Conservation (phyloP, 2,329 filamentous ascomycete species). For the Aspergillus sp. region DNA sequence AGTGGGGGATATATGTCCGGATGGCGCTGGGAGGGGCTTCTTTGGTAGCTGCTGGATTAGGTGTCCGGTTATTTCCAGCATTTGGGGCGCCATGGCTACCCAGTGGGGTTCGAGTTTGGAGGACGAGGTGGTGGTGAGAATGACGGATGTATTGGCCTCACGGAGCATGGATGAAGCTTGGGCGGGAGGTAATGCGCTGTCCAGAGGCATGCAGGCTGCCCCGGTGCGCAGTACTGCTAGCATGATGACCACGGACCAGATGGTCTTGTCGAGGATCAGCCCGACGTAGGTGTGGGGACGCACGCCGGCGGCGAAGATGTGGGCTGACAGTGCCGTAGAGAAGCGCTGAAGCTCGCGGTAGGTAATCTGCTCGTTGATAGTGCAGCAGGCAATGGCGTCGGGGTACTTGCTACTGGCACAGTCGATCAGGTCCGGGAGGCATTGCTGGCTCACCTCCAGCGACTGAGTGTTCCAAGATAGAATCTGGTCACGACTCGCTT, state of each 20-base stretch:
- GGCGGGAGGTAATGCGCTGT: neutral
- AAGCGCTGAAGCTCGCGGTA: neutral
- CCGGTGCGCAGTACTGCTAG: slow-evolving; percentile 16
- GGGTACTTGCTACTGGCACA: too few relatives aligned
- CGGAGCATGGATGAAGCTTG: neutral
- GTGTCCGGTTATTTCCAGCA: neutral
- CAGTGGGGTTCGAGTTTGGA: neutral
- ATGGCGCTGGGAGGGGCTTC: too few relatives aligned
- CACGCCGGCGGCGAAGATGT: neutral
- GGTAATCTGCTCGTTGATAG: neutral
- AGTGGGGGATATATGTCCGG: neutral
- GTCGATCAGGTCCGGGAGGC: too few relatives aligned
- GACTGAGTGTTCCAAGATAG: too few relatives aligned
- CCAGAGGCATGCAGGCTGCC: slow-evolving; percentile 4
- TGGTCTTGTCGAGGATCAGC: slow-evolving; percentile 15
- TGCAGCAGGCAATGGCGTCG: too few relatives aligned
- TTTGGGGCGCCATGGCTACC: neutral
- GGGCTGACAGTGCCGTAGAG: neutral
- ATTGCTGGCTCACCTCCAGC: too few relatives aligned
- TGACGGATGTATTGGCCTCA: neutral
- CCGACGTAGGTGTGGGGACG: slow-evolving; percentile 10
- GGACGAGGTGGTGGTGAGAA: neutral
- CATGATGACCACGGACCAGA: slow-evolving; percentile 17
- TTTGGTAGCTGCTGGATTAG: neutral
- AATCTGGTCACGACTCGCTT: too few relatives aligned